phyloP scores from a whole-genome alignment of 192 early-diverging fungal species.

The Radiomyces spectabilis region DNA sequence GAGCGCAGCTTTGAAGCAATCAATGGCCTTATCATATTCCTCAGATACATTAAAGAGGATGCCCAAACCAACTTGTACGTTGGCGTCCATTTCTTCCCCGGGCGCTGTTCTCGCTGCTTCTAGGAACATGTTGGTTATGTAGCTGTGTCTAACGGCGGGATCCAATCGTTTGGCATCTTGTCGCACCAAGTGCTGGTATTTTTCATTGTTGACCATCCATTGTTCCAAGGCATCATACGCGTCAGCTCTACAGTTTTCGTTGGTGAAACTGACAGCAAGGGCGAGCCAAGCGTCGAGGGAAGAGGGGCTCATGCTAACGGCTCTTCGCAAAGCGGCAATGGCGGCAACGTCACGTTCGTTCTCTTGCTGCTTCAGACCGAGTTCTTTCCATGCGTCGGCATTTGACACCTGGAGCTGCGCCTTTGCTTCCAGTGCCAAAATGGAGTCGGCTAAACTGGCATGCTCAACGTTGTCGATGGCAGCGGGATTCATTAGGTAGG shows the following conservation, averaged over 20 bases:
- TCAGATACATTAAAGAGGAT: slow-evolving; percentile 90
- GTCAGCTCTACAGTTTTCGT: slow-evolving; percentile 79
- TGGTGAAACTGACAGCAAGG: slow-evolving; percentile 89
- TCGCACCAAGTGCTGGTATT: slow-evolving; percentile 50
- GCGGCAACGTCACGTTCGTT: slow-evolving; percentile 92
- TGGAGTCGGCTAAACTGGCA: slow-evolving; percentile 73
- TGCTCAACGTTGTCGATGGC: slow-evolving; percentile 40
- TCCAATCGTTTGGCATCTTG: slow-evolving; percentile 6
- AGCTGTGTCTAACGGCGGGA: slow-evolving; percentile 51
- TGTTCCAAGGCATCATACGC: slow-evolving; percentile 84
- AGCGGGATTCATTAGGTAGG: slow-evolving; percentile 49
- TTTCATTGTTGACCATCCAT: slow-evolving; percentile 73
- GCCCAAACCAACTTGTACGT: slow-evolving; percentile 91
- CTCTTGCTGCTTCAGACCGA: slow-evolving; percentile 92
- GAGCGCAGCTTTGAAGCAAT: slow-evolving; percentile 93
- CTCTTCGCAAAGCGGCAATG: slow-evolving; percentile 82
- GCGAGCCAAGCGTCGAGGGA: slow-evolving; percentile 77
- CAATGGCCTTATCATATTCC: slow-evolving; percentile 94
- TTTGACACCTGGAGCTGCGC: slow-evolving; percentile 74
- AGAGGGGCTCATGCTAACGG: slow-evolving; percentile 65
- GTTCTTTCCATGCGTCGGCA: slow-evolving; percentile 74
- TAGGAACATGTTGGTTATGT: slow-evolving; percentile 70
- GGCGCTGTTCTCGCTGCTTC: slow-evolving; percentile 62
- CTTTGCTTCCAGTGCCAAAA: slow-evolving; percentile 85
- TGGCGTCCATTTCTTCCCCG: slow-evolving; percentile 72